Percentiles rank a stretch among this genome's conserved stretches.
phyloP scores from a whole-genome alignment of 768 basidiomycete species.

The Termitomyces eurrhizus region DNA sequence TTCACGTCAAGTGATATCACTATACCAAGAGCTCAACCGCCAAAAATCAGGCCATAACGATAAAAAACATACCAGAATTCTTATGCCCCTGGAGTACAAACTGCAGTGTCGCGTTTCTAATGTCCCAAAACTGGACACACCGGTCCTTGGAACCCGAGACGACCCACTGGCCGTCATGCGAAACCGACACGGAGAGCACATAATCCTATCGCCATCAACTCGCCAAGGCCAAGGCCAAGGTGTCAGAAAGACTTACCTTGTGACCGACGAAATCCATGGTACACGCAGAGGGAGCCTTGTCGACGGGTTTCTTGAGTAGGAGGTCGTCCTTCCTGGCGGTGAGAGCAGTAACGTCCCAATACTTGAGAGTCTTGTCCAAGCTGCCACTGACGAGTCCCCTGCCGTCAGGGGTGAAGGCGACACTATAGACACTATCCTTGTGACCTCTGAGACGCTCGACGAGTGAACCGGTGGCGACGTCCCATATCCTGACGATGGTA shows the following conservation, averaged over 20 bases:
- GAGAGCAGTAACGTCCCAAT: constrained; percentile 81
- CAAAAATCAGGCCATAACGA: no score
- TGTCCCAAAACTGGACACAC: constrained; percentile 93
- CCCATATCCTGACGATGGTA: constrained; percentile 81
- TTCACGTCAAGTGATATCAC: constrained; percentile 51
- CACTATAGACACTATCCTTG: constrained; percentile 79
- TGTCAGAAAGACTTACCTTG: constrained; percentile 44
- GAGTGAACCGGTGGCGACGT: constrained; percentile 57
- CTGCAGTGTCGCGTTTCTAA: constrained; percentile 71
- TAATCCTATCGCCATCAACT: constrained; percentile 38
- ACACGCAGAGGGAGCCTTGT: constrained; percentile 37
- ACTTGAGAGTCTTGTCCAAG: constrained; percentile 83
- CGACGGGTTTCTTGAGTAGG: constrained; percentile 45
- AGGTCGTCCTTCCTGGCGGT: constrained; percentile 35
- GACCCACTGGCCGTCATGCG: constrained; percentile 90
- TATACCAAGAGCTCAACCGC: constrained; percentile 5
- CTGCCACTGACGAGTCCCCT: constrained; percentile 88
- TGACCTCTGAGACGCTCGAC: constrained; percentile 76
- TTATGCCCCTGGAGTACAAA: constrained; percentile 84
- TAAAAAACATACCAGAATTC: constrained; percentile 39
- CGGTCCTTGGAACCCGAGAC: constrained; percentile 95
- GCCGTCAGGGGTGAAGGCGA: constrained; percentile 92
- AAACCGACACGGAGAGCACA: constrained; percentile 59
- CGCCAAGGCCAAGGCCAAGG: no score
- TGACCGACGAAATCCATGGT: constrained; percentile 88